phyloP scores from a whole-genome alignment of 1,284 basidiomycete genomes.

The Schizophyllum amplum region DNA sequence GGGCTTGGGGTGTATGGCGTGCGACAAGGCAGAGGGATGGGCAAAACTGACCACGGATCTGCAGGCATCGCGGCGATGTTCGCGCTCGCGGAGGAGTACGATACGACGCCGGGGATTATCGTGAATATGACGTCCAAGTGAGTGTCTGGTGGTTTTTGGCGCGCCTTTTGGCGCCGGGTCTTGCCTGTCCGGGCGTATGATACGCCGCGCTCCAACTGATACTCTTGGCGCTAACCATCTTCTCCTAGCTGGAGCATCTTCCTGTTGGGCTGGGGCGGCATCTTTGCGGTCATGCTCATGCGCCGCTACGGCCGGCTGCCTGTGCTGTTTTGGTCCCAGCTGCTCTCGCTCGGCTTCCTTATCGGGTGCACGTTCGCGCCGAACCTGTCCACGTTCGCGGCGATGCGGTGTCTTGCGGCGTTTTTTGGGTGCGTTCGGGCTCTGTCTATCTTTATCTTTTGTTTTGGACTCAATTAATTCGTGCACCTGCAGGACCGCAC shows the following conservation, averaged over 20 bases:
- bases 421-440: slow-evolving; percentile 49
- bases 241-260: slow-evolving; percentile 34
- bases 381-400: slow-evolving; percentile 46
- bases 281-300: slow-evolving; percentile 52
- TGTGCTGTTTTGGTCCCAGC: slow-evolving; percentile 56
- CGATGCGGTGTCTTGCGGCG: slow-evolving; percentile 61
- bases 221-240: too few relatives aligned
- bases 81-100: slow-evolving; percentile 39
- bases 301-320: slow-evolving; percentile 52
- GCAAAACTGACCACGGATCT: too few relatives aligned
- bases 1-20: not conserved
- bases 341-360: slow-evolving; percentile 41
- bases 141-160: slow-evolving; percentile 11
- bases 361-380: slow-evolving; percentile 52
- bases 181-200: slow-evolving; percentile 27
- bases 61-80: slow-evolving; percentile 49
- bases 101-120: slow-evolving; percentile 46
- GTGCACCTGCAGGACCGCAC: slow-evolving; percentile 39
- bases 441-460: too few relatives aligned
- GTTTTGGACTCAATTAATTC: not conserved
- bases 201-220: not conserved
- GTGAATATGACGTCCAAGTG: slow-evolving; percentile 49
- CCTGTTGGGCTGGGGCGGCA: slow-evolving; percentile 46
- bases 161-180: not conserved
- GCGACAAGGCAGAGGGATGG: not conserved